phyloP scores from a whole-genome alignment of 768 basidiomycete genomes.

The Auricularia sp. region DNA sequence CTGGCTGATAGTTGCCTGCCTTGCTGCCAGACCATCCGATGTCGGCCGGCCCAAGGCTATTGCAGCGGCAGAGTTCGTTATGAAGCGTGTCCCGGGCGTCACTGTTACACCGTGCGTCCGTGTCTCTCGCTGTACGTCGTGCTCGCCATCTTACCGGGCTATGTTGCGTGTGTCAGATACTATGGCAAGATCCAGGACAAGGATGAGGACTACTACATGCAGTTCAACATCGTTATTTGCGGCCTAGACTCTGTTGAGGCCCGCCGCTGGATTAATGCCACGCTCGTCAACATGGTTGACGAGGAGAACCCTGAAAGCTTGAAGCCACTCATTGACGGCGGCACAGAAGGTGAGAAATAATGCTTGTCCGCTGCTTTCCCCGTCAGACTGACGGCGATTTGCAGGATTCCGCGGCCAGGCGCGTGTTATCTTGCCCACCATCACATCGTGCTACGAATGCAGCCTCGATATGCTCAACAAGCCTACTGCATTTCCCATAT shows the following conservation, averaged over 20 bases:
- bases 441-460: slow-evolving; percentile 96
- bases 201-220: slow-evolving; percentile 86
- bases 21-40: slow-evolving; percentile 57
- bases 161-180: slow-evolving; percentile 41
- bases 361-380: background rate
- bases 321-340: slow-evolving; percentile 96
- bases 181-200: slow-evolving; percentile 99
- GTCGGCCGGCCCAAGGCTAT: slow-evolving; percentile 91
- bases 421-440: slow-evolving; percentile 88
- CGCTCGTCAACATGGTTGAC: slow-evolving; percentile 90
- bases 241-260: slow-evolving; percentile 97
- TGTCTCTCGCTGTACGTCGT: slow-evolving; percentile 1
- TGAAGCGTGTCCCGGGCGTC: slow-evolving; percentile 93
- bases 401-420: slow-evolving; percentile 98
- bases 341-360: slow-evolving; percentile 73
- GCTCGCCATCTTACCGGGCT: background rate
- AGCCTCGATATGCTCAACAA: slow-evolving; percentile 98
- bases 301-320: slow-evolving; percentile 84
- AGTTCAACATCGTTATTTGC: slow-evolving; percentile 95
- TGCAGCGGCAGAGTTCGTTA: slow-evolving; percentile 91
- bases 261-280: slow-evolving; percentile 97
- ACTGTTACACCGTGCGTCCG: slow-evolving; percentile 83
- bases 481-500: slow-evolving; percentile 93
- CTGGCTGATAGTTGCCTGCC: background rate
- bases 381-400: background rate